A percentile compares a stretch with the other conserved stretches of the same genome.
Evolutionary conservation across 805 yeast species (phyloP).

Genomic region (Candida ponderosae): DNA sequence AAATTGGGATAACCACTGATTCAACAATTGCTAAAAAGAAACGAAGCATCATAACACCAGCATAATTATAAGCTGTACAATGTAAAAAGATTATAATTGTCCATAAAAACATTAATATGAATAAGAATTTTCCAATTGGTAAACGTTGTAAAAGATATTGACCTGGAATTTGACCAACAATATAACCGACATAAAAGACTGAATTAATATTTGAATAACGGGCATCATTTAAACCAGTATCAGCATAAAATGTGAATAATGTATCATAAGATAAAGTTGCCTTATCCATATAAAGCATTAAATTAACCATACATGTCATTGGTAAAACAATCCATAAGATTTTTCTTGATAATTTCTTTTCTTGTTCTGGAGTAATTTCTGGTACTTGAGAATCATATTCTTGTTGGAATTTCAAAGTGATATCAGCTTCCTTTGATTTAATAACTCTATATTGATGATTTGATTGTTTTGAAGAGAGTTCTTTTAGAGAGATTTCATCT

Average conservation of each 20-base stretch:
- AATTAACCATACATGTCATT: slow-evolving; percentile 29
- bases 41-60: slow-evolving; percentile 38
- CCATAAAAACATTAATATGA: slow-evolving; percentile 34
- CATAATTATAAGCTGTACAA: slow-evolving; percentile 35
- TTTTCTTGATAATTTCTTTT: slow-evolving; percentile 29
- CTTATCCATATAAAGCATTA: slow-evolving; percentile 43
- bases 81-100: slow-evolving; percentile 36
- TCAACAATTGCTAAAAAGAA: slow-evolving; percentile 47
- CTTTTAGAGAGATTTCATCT: too few species aligned
- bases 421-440: slow-evolving; percentile 32
- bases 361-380: slow-evolving; percentile 35
- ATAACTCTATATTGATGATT: slow-evolving; percentile 15
- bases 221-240: slow-evolving; percentile 34
- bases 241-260: slow-evolving; percentile 38
- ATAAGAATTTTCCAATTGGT: slow-evolving; percentile 32
- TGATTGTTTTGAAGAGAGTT: too few species aligned
- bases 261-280: slow-evolving; percentile 42
- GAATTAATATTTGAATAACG: slow-evolving; percentile 42
- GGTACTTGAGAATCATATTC: slow-evolving; percentile 25
- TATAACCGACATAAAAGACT: slow-evolving; percentile 44
- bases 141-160: slow-evolving; percentile 35
- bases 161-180: slow-evolving; percentile 37
- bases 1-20: slow-evolving; percentile 33
- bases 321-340: slow-evolving; percentile 29
- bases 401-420: slow-evolving; percentile 28